These are phyloP conservation scores for Lodderomyces metapsilosis DNA, from an alignment of 1,139 yeast species.

Conservation along the genomic window DNA sequence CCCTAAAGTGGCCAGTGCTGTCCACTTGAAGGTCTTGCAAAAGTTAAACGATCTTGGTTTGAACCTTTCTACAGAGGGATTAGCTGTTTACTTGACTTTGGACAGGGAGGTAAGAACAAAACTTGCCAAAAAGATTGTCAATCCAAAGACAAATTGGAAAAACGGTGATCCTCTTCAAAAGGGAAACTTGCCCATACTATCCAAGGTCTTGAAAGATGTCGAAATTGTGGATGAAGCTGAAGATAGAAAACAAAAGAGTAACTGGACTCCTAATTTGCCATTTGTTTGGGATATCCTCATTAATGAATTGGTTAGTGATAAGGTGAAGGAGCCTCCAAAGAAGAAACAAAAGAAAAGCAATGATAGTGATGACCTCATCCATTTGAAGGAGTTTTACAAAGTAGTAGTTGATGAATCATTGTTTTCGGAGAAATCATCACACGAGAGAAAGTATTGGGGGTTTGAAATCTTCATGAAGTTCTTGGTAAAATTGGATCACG, in stretches of 20 bases:
- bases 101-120: conserved; percentile 30
- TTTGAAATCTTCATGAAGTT: conserved; percentile 65
- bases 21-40: conserved; percentile 31
- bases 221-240: conserved; percentile 37
- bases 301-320: conserved; percentile 30
- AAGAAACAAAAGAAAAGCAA: conserved; percentile 21
- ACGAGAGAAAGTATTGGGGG: conserved; percentile 87
- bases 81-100: conserved; percentile 64
- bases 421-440: conserved; percentile 73
- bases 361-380: conserved; percentile 19
- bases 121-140: conserved; percentile 23
- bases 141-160: conserved; percentile 57
- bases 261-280: conserved; percentile 78
- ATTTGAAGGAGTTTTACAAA: conserved; percentile 74
- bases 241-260: conserved; percentile 49
- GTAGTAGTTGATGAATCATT: conserved; percentile 75
- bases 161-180: conserved; percentile 67
- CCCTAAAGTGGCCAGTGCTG: conserved; percentile 9
- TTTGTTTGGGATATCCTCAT: conserved; percentile 79
- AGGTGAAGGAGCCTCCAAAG: conserved; percentile 15
- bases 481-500: conserved; percentile 18
- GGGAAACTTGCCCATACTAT: conserved; percentile 59
- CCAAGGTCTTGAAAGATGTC: conserved; percentile 66
- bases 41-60: conserved; percentile 53
- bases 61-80: conserved; percentile 73